These are phyloP conservation scores for Penicillium manginii DNA, from an alignment of 495 filamentous ascomycete species.

Conservation along the genomic window DNA sequence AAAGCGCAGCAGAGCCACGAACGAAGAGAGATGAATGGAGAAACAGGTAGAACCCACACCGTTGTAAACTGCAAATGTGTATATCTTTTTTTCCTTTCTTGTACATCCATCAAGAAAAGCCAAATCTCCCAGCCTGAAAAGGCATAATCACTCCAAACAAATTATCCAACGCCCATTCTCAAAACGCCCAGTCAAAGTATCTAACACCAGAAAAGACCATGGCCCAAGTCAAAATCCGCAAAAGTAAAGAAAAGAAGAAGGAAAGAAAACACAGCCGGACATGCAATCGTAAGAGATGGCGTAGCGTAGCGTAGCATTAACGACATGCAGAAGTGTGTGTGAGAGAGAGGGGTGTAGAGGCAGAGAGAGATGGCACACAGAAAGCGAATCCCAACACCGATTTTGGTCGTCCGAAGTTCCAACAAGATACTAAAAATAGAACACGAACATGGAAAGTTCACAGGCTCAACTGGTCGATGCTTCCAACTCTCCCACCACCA, in stretches of 20 bases:
- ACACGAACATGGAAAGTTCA: constrained; percentile 27
- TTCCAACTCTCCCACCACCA: constrained; percentile 60
- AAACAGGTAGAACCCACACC: background rate
- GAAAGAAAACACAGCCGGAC: constrained; percentile 8
- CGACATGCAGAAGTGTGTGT: background rate
- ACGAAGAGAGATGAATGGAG: background rate
- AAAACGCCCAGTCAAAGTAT: constrained; percentile 5
- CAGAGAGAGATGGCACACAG: no score
- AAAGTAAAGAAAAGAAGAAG: background rate
- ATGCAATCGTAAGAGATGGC: background rate
- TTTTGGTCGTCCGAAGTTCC: no score
- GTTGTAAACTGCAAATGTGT: constrained; percentile 5
- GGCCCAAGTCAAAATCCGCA: constrained; percentile 5
- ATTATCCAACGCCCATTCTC: constrained; percentile 11
- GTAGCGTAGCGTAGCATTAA: background rate
- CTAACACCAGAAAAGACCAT: background rate
- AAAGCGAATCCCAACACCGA: no score
- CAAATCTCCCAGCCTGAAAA: background rate
- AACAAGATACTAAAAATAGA: background rate
- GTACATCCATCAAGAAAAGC: constrained; percentile 5
- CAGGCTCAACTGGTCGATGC: constrained; percentile 66
- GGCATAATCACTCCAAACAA: background rate
- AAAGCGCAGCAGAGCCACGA: no score
- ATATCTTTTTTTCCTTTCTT: constrained; percentile 13
- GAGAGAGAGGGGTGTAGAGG: no score